Base-by-base conservation (phyloP, 164 flowering plant genomes). In the Buxus sempervirens region DNA sequence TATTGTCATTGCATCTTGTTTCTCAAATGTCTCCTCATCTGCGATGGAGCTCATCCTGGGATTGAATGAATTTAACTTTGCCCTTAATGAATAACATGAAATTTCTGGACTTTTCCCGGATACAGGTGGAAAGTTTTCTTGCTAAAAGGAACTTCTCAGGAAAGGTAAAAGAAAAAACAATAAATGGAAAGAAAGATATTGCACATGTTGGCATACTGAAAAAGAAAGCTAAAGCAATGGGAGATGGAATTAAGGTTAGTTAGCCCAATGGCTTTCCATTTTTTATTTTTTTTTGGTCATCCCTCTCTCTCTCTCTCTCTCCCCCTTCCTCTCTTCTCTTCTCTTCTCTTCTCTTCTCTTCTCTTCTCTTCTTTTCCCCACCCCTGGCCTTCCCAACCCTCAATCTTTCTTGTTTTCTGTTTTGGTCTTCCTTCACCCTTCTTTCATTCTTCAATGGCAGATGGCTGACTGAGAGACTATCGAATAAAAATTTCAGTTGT, bases 241-340 rank as follows among this genome's bases (percentile, higher is more conserved):
- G 82, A 65, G 96, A 89, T 64, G 85, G 83, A 65, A 60, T 80
- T 9, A 91, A 84, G 91, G 97, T 81, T 73, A 69, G 97, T 81
- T 73, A 66, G 22, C 53, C 38, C 58, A n/a, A 65, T 49, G 67
- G 0, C 14, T 38, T 48, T 53, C 3, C 63, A 53, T 28, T 58
- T 20, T 16, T 22, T 14, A 14, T 71, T 27, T 62, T 21, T 70
- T 22, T 20, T 63, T 2, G 56, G 1, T 65, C 8, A 13, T 19
- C 38, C 7, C 38, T 32, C 38, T 32, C 38, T 32, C 38, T 32
- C 38, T 32, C 38, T 32, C 7, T 32, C 38, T 32, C 38, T 32
- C 38, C 7, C 38, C 7, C 38, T 32, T 7, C 7, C 38, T 32
- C 38, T 32, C 38, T 32, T 7, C 7, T 7, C 7, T 7, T 32